Base-by-base conservation (phyloP, 1,139 yeast species). In the Scheffersomyces lignicola region DNA sequence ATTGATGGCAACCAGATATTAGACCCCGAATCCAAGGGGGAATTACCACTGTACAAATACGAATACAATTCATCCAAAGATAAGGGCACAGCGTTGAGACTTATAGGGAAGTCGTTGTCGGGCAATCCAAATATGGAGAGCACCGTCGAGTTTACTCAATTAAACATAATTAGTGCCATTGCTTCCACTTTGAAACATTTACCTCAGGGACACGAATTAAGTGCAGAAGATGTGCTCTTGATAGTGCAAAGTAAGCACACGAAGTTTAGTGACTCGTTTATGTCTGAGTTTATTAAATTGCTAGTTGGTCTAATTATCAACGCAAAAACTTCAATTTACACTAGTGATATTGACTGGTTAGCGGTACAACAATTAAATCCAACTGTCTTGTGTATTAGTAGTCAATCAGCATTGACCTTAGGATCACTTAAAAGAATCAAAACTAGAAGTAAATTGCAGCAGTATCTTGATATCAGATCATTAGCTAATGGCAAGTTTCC, bases 141-240 rank as follows among this genome's bases (percentile, higher is more conserved):
- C 1, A 47, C 52, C 13, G 54, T 60, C 7, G 65, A 57, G 14
- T 83, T 73, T 51, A 74, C 79, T 12, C 88, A 82, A 41, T 64
- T 76, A 40, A 80, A 79, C 46, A 61, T 84, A 36, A 80, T 82
- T 10, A 76, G 87, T 42, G 67, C 82, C 1, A 61, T 82, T 11
- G 83, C 89, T 0, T 69, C 87, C 0, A 73, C 78, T 31, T 60
- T 83, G 31, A 78, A 76, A 52, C 78, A 78, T 15, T 58, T 82
- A 18, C 87, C 90, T 1, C 38, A 60, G 5, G 60, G 60, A 1
- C 69, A 73, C 32, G 62, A 60, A 15, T 54, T 81, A 43, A 47
- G 46, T 2, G 35, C 49, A 0, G 43, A 53, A 0, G 89, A 83
- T 45, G 54, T 45, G 3, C 31, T 82, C 13, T 47, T 76, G 7